Evolutionary conservation across 2,329 filamentous ascomycete species (phyloP), one percentile per base, ranked within the genome.

Genomic region (Xenoacremonium recifei): DNA sequence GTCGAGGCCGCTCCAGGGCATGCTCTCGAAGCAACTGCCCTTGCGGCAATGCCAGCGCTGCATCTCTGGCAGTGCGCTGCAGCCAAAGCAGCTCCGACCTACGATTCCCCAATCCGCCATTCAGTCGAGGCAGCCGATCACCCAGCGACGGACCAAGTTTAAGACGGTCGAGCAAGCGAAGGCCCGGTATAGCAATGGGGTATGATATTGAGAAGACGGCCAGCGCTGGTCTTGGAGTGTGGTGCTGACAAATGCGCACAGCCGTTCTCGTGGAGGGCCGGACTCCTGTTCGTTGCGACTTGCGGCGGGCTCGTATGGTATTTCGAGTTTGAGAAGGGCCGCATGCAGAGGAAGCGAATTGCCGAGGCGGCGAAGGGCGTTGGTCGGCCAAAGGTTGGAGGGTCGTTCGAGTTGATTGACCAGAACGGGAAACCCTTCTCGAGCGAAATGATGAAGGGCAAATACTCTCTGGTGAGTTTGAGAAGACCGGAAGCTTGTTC

Each of bases 261-360:
- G 85, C 93, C 93, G 21, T 97, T 99, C 72, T 96, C 91, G 40
- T 91, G 88, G 82, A 92, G 89, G 69, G 86, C 92, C 21, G 92
- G 89, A 15, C 55, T 90, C 37, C 76, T 99, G 50, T 97, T 99
- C 71, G 75, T 97, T 51, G 62, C 78, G 35, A 86, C 90, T 3
- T 90, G 88, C 55, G 83, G 72, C 11, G 85, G 82, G 20, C 76
- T 99, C 58, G 83, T 90, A 47, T 80, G 88, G 68, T 99, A 97
- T 66, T 97, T 99, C 68, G 89, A 91, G 59, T 82, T 84, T 58
- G 93, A 99, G 68, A 97, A 97, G 74, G 82, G 82, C 57, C 85
- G 93, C 59, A 85, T 99, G 82, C 84, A 93, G 63, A 81, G 91
- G 49, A 87, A 91, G 72, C 80, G 90, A 42, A 81, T 96, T 54